These are phyloP conservation scores for Spathaspora gorwiae DNA, from an alignment of 805 yeast genomes.

Conservation along the genomic window DNA sequence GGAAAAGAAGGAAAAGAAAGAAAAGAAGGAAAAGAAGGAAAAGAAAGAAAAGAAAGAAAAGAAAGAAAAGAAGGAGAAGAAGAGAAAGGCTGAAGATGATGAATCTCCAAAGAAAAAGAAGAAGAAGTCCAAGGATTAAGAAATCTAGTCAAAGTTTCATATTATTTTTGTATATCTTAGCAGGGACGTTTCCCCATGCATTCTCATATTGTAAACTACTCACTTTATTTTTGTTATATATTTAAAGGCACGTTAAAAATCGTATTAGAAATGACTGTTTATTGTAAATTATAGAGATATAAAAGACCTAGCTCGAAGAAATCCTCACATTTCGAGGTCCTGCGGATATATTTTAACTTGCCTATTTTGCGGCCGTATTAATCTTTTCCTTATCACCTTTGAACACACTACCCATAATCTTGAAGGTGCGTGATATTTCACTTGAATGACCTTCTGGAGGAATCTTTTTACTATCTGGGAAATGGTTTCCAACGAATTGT, in stretches of 20 bases:
- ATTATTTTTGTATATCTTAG: neutral
- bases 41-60: slow-evolving; percentile 22
- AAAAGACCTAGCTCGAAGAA: no score
- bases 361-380: neutral
- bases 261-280: no score
- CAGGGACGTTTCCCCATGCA: neutral
- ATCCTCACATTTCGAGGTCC: no score
- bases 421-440: slow-evolving; percentile 53
- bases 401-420: slow-evolving; percentile 36
- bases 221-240: neutral
- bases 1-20: slow-evolving; percentile 20
- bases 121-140: slow-evolving; percentile 42
- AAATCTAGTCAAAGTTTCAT: neutral
- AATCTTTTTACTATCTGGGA: slow-evolving; percentile 42
- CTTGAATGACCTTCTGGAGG: slow-evolving; percentile 44
- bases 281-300: no score
- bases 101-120: slow-evolving; percentile 29
- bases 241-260: neutral
- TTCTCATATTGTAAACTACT: slow-evolving; percentile 2
- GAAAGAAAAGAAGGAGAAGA: slow-evolving; percentile 26
- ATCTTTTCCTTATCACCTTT: slow-evolving; percentile 13
- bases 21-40: slow-evolving; percentile 19
- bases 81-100: slow-evolving; percentile 28
- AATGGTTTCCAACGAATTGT: slow-evolving; percentile 35
- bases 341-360: no score